Evolutionary conservation across 1,284 basidiomycete species (phyloP).

Genomic region (Caloboletus inedulis): DNA sequence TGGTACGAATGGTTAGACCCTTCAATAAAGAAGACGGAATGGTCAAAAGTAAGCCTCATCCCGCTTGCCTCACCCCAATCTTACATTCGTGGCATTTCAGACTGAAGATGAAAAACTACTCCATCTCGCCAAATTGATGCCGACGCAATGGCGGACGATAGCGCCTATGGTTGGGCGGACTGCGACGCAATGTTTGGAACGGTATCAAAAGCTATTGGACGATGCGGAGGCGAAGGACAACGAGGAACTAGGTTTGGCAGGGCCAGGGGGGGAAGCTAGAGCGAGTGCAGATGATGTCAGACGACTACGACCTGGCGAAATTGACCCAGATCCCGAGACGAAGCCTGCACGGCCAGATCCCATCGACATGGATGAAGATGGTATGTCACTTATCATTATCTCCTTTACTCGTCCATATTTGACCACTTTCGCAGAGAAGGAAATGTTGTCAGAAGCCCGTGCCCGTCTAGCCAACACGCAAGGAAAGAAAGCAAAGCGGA

Average conservation of each 20-base stretch:
- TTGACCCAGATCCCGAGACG: slow-evolving; percentile 98
- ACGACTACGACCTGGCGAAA: slow-evolving; percentile 90
- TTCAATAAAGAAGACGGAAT: slow-evolving; percentile 99
- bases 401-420: not conserved
- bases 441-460: slow-evolving; percentile 98
- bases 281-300: slow-evolving; percentile 91
- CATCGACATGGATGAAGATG: slow-evolving; percentile 99
- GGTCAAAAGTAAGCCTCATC: slow-evolving; percentile 75
- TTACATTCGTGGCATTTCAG: slow-evolving; percentile 36
- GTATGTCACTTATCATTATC: slow-evolving; percentile 39
- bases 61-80: not conserved
- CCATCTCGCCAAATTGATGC: slow-evolving; percentile 98
- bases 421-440: slow-evolving; percentile 74
- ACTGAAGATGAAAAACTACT: slow-evolving; percentile 98
- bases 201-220: slow-evolving; percentile 97
- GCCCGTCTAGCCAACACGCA: slow-evolving; percentile 98
- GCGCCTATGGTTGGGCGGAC: slow-evolving; percentile 99
- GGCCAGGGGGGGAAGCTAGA: slow-evolving; percentile 76
- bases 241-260: slow-evolving; percentile 86
- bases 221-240: slow-evolving; percentile 96
- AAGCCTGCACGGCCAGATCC: slow-evolving; percentile 98
- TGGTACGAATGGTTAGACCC: slow-evolving; percentile 99
- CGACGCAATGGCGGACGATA: slow-evolving; percentile 99
- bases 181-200: slow-evolving; percentile 96
- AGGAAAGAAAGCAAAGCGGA: slow-evolving; percentile 99